Evolutionary conservation across 2,329 filamentous ascomycete genomes (phyloP).

Genomic region (Paraphaeosphaeria minitans): DNA sequence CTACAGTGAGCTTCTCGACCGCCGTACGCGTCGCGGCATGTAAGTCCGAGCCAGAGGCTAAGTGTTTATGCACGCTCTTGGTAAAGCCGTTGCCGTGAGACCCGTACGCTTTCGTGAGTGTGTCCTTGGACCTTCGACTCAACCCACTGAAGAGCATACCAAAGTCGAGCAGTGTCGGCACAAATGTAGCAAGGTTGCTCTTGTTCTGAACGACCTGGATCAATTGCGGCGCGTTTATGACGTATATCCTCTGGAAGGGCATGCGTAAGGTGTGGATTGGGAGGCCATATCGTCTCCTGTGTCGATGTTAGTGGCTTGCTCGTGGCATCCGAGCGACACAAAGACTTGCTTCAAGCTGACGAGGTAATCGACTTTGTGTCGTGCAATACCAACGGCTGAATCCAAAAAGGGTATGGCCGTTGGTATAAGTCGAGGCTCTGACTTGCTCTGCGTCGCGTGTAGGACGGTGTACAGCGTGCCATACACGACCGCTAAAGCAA

Average conservation of each 20-base stretch:
- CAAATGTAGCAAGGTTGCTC: conserved; percentile 45
- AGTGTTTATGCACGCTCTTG: conserved; percentile 43
- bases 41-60: conserved; percentile 40
- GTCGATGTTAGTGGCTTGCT: background rate
- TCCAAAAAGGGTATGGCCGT: conserved; percentile 25
- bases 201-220: conserved; percentile 49
- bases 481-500: conserved; percentile 11
- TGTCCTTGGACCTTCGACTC: conserved; percentile 21
- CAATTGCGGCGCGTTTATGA: conserved; percentile 47
- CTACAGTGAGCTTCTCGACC: conserved; percentile 36
- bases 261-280: conserved; percentile 52
- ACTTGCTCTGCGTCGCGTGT: conserved; percentile 20
- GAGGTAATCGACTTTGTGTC: conserved; percentile 21
- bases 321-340: background rate
- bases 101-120: conserved; percentile 28
- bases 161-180: conserved; percentile 42
- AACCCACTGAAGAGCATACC: conserved; percentile 38
- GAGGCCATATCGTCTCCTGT: conserved; percentile 19
- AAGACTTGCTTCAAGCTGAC: conserved; percentile 16
- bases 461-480: conserved; percentile 10
- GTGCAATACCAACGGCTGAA: conserved; percentile 21
- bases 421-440: conserved; percentile 22
- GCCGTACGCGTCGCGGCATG: conserved; percentile 46
- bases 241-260: conserved; percentile 51
- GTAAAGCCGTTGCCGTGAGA: conserved; percentile 47